phyloP scores from a whole-genome alignment of 768 basidiomycete species.

The Russula griseocarnosa region DNA sequence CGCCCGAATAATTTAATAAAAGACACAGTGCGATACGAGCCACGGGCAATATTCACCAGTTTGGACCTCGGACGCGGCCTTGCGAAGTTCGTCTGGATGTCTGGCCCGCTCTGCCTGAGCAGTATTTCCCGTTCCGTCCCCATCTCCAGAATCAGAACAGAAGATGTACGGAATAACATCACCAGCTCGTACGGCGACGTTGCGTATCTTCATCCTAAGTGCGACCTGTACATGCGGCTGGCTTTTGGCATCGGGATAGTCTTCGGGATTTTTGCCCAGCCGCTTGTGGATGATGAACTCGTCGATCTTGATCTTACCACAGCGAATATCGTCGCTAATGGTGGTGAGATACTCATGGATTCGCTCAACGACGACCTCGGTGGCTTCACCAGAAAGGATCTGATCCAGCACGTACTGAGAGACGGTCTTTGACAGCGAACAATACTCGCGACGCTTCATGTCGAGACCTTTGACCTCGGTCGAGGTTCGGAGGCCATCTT shows the following conservation, averaged over 20 bases:
- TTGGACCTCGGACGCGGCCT: slow-evolving; percentile 57
- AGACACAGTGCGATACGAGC: background rate
- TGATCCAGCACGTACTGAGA: slow-evolving; percentile 92
- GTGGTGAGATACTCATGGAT: slow-evolving; percentile 88
- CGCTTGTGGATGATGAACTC: slow-evolving; percentile 97
- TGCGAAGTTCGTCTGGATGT: slow-evolving; percentile 89
- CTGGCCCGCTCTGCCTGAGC: slow-evolving; percentile 87
- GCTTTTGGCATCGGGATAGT: slow-evolving; percentile 91
- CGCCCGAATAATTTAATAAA: background rate
- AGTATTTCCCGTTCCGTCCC: slow-evolving; percentile 63
- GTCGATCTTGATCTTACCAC: slow-evolving; percentile 76
- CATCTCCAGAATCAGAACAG: slow-evolving; percentile 68
- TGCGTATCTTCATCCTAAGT: slow-evolving; percentile 79
- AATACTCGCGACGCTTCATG: slow-evolving; percentile 98
- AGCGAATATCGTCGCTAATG: slow-evolving; percentile 73
- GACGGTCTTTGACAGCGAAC: slow-evolving; percentile 82
- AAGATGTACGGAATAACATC: slow-evolving; percentile 97
- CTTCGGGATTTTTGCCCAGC: slow-evolving; percentile 92
- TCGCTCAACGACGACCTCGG: slow-evolving; percentile 82
- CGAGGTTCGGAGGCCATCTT: slow-evolving; percentile 70
- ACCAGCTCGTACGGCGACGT: slow-evolving; percentile 73
- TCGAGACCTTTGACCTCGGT: slow-evolving; percentile 96
- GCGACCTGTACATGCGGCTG: slow-evolving; percentile 98
- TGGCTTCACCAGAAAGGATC: slow-evolving; percentile 86
- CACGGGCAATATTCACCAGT: slow-evolving; percentile 55